Evolutionary conservation across 108 stramenopile species (phyloP), one percentile per base, ranked within the genome.

Genomic region (Cyclostephanos invisitatus): DNA sequence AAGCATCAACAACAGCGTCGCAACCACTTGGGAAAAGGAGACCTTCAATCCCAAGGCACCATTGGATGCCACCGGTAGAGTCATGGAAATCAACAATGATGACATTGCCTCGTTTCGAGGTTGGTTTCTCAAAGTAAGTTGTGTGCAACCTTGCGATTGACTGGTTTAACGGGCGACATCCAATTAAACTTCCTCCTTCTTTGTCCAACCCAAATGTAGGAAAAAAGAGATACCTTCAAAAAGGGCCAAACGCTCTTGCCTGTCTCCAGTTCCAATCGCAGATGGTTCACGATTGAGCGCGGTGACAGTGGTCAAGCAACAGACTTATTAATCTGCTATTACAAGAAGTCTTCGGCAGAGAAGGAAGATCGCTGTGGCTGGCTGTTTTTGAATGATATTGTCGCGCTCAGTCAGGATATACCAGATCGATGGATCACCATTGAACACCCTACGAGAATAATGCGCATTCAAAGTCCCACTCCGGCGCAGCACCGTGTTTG

Each of bases 401-500:
- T 67, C 20, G 49, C 67, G 24, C 32, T 75, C 22, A 62, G 42
- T 22, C 74, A 75, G 49, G 74, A 75, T 60, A 27, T 57, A 42
- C 46, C 59, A 62, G 49, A 59, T 51, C 40, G 58, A 21, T 75
- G 66, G 67, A 75, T 75, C 10, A 68, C 74, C 3, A 68, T 75
- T 8, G 67, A 75, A 9, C 74, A 75, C 47, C 74, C 74, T 18
- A 65, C 74, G 22, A 75, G 74, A 51, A 61, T 61, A 17, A 40
- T 75, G 60, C 66, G 74, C 5, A 53, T 75, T 37, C 74, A 75
- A 48, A 62, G 61, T 22, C 74, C 74, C 15, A 68, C 74, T 60
- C 60, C 67, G 17, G 74, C 74, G 5, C 67, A 75, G 62, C 74
- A 75, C 62, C 46, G 74, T 46, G 64, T 75, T 28, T 75, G 74